Evolutionary conservation across 768 basidiomycete genomes (phyloP).

Genomic region (Auricularia sp.): DNA sequence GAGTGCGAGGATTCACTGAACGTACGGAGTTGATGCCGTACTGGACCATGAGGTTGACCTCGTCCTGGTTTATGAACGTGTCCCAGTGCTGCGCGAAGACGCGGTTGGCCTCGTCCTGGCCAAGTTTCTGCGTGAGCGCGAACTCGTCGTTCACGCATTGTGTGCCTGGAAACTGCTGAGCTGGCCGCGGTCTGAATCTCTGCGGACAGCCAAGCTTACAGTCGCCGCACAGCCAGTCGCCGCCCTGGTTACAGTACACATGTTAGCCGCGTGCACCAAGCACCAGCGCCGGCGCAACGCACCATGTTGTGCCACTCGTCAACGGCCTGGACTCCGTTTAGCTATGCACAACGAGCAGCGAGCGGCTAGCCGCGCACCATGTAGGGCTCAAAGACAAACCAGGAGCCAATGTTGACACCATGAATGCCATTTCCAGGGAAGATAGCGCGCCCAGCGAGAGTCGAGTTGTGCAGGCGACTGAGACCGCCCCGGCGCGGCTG

Average conservation of each 20-base stretch:
- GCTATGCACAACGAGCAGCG: not conserved
- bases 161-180: not conserved
- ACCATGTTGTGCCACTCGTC: constrained; percentile 2
- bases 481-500: not conserved
- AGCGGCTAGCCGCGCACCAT: not conserved
- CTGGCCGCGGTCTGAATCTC: not conserved
- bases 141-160: constrained; percentile 26
- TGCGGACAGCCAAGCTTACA: not conserved
- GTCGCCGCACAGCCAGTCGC: constrained; percentile 2
- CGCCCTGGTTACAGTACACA: not conserved
- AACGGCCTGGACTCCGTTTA: not conserved
- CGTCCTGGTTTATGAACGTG: not conserved
- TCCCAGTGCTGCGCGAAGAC: not conserved
- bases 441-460: not conserved
- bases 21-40: constrained; percentile 2
- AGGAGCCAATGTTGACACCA: not conserved
- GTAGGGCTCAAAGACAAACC: not conserved
- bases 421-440: not conserved
- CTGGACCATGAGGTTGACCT: constrained; percentile 1
- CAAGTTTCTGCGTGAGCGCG: constrained; percentile 27
- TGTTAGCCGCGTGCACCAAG: not conserved
- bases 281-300: not conserved
- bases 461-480: not conserved
- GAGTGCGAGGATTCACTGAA: not conserved
- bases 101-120: constrained; percentile 25